Evolutionary conservation across 1,284 basidiomycete genomes (phyloP).

Genomic region (Takashimella tepidaria): DNA sequence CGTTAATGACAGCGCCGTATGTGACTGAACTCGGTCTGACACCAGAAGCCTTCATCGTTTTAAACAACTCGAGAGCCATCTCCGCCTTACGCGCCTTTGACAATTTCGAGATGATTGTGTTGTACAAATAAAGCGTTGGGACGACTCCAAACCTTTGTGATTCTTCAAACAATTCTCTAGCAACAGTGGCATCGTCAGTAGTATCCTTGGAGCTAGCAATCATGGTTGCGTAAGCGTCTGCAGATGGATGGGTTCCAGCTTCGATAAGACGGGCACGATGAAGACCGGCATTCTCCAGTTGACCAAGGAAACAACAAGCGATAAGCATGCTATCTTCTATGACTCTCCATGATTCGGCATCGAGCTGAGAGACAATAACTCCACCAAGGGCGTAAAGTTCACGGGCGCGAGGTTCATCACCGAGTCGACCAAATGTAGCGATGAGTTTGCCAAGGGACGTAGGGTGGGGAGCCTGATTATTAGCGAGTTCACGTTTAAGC

Average conservation of each 20-base stretch:
- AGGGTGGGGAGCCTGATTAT: constrained; percentile 23
- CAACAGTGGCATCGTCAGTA: constrained; percentile 85
- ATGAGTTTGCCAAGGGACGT: constrained; percentile 60
- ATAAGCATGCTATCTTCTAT: constrained; percentile 86
- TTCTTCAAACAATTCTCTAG: constrained; percentile 76
- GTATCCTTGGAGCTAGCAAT: constrained; percentile 84
- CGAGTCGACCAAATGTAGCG: constrained; percentile 60
- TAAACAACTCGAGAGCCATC: constrained; percentile 76
- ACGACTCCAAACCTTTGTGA: constrained; percentile 62
- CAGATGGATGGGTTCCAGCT: constrained; percentile 69
- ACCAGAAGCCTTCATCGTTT: constrained; percentile 60
- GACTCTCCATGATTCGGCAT: constrained; percentile 60
- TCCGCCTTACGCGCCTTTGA: constrained; percentile 89
- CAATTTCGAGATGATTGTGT: constrained; percentile 91
- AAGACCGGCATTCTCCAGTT: constrained; percentile 69
- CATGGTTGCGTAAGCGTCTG: constrained; percentile 85
- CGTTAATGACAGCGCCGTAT: constrained; percentile 87
- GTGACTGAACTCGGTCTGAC: constrained; percentile 78
- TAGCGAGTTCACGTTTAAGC: constrained; percentile 14
- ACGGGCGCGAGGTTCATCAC: constrained; percentile 59
- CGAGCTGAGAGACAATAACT: constrained; percentile 52
- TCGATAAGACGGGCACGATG: constrained; percentile 75
- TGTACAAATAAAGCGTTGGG: constrained; percentile 84
- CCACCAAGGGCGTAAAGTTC: constrained; percentile 69
- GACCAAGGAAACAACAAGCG: constrained; percentile 71